These are phyloP conservation scores for Colletotrichum sp. DNA, from an alignment of 2,329 filamentous ascomycete genomes.

Conservation along the genomic window DNA sequence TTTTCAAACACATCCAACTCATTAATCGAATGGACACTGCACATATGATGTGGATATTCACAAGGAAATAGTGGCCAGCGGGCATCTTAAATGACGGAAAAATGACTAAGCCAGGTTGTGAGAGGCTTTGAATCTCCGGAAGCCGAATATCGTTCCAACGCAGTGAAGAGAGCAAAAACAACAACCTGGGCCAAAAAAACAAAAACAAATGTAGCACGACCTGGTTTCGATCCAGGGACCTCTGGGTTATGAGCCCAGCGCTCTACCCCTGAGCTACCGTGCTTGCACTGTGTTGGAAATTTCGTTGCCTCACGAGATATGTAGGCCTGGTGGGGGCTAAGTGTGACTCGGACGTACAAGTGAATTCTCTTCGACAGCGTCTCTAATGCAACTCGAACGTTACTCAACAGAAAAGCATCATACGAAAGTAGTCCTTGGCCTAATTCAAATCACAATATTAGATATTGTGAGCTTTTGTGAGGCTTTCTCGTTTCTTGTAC, in stretches of 20 bases:
- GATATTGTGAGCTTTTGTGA: too few relatives aligned
- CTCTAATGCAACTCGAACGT: too few relatives aligned
- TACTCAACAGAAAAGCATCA: too few relatives aligned
- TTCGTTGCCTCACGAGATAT: too few relatives aligned
- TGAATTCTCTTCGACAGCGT: too few relatives aligned
- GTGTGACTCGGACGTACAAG: too few relatives aligned
- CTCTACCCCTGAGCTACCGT: constrained; percentile 6
- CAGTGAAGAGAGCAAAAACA: background rate
- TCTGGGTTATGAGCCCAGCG: constrained; percentile 22
- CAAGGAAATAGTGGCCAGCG: background rate
- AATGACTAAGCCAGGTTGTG: background rate
- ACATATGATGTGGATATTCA: background rate
- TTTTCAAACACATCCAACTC: background rate
- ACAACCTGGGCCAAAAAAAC: background rate
- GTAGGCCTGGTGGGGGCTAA: too few relatives aligned
- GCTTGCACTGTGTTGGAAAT: background rate
- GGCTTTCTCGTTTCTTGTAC: too few relatives aligned
- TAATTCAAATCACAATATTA: too few relatives aligned
- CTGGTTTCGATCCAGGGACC: constrained; percentile 22
- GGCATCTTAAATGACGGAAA: background rate
- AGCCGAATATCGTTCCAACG: too few relatives aligned
- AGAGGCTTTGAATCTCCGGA: too few relatives aligned
- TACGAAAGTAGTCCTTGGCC: too few relatives aligned
- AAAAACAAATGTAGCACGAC: background rate
- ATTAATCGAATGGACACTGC: background rate